Evolutionary conservation across 768 basidiomycete genomes (phyloP), one percentile per base, ranked within the genome.

Genomic region (Fomitopsis serialis): DNA sequence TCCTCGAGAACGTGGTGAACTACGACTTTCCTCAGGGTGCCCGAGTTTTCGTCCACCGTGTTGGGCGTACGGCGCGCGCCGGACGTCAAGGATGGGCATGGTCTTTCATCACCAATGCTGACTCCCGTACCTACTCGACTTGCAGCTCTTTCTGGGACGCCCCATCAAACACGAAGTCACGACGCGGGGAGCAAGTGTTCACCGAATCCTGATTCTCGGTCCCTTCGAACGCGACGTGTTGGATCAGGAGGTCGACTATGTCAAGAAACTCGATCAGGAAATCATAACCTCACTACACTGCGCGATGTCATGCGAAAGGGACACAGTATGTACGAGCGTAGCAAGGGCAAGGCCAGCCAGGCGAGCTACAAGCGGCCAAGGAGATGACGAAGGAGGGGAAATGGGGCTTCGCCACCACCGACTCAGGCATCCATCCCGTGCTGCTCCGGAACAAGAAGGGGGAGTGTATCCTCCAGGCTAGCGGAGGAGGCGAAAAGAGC

Each of bases 11-110:
- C 64, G 97, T 99, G 32, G 77, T 99, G 68, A 99, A 99, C 68
- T 99, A 95, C 68, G 97, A 99, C 62, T 98, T 99, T 60, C 97
- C 97, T 0, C 88, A 92, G 54, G 92, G 95, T 22, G 84, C 93
- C 1, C 77, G 95, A 53, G 85, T 97, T 11, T 99, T 98, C 60
- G 85, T 99, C 0, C 97, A 99, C 69, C 89, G 97, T 54, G 96
- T 98, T 22, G 97, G 97, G 44, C 83, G 97, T 54, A 98, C 97
- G 4, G 97, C 97, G 6, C 81, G 97, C 63, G 96, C 96, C 1
- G 97, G 97, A 13, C 78, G 94, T 51, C 86, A 85, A 64, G 97
- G 97, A 29, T 93, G 92, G 88, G 96, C 96, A 1, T 98, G 92
- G 91, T 93, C 91, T 2, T 92, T 99, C 64, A 78, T 97, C 50